Base-by-base conservation (phyloP, 164 flowering plant genomes). In the Piper longum region DNA sequence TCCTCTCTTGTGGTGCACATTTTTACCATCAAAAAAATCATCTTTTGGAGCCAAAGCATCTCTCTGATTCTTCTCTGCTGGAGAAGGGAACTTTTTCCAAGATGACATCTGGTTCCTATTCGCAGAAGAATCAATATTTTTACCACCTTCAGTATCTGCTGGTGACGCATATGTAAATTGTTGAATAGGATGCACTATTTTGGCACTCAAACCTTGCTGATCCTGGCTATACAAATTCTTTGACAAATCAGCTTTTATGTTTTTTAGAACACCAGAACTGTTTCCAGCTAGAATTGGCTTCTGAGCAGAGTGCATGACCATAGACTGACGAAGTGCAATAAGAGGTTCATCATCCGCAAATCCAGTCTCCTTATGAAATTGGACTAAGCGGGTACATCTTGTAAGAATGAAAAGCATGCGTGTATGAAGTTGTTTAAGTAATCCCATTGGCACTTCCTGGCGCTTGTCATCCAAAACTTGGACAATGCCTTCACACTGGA, bases 321-420 rank as follows among this genome's bases (percentile, higher is more conserved):
- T 78, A 45, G 95, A 83, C 61, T 86, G 83, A 56, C 90, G 91
- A 73, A 88, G 85, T 59, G 77, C 82, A 62, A 82, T 67, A 58
- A 76, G 74, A 64, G 71, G 83, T 55, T 80, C 96, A 77, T 91
- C 96, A 73, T 85, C 98, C 54, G 88, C 89, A 60, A 90, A 77
- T 52, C 89, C 80, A 71, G 90, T 91, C 85, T 95, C 99, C 71
- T 95, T 95, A 78, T 95, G 99, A 66, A 89, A 95, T 76, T 95
- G 99, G 77, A 95, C 68, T 79, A 95, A 80, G 43, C 99, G 80
- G 7, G 99, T 95, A 70, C 99, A 95, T 71, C 99, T 78, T 7
- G 99, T 95, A 18, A 95, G 90, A 62, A 95, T 95, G 81, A 95
- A 95, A 75, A 95, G 98, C 95, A 95, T 95, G 41, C 92, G 85